phyloP scores from a whole-genome alignment of 2,329 filamentous ascomycete species.

The Colletotrichum sojae region DNA sequence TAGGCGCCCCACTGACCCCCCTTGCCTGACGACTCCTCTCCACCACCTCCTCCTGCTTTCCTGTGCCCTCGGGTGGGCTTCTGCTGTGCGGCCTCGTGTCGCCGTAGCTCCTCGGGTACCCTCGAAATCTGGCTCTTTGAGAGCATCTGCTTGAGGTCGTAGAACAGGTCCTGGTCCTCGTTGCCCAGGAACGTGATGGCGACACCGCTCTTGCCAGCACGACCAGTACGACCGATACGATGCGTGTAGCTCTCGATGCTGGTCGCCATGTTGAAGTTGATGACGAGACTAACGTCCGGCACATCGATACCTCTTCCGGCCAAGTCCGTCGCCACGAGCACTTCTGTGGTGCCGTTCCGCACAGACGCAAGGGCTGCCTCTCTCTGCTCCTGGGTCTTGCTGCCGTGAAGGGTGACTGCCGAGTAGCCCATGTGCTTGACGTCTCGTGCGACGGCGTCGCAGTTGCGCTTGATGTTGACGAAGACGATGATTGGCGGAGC shows the following conservation, averaged over 20 bases:
- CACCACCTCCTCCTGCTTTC: slow-evolving; percentile 44
- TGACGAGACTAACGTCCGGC: slow-evolving; percentile 89
- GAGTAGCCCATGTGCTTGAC: slow-evolving; percentile 95
- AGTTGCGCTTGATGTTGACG: slow-evolving; percentile 99
- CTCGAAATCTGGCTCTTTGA: slow-evolving; percentile 89
- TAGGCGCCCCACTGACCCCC: slow-evolving; percentile 37
- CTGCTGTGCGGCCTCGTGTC: slow-evolving; percentile 93
- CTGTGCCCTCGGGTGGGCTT: slow-evolving; percentile 64
- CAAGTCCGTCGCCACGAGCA: slow-evolving; percentile 95
- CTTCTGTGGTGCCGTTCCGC: slow-evolving; percentile 83
- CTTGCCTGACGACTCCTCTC: slow-evolving; percentile 35
- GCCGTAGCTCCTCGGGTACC: slow-evolving; percentile 90
- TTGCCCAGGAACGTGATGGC: slow-evolving; percentile 95
- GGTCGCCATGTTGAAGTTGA: slow-evolving; percentile 99
- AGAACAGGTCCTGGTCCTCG: slow-evolving; percentile 92
- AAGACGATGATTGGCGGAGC: slow-evolving; percentile 96
- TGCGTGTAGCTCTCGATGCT: slow-evolving; percentile 97
- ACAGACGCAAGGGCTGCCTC: slow-evolving; percentile 92
- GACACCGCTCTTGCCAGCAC: slow-evolving; percentile 96
- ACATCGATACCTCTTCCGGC: slow-evolving; percentile 99
- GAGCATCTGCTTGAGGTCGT: slow-evolving; percentile 96
- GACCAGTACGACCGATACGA: slow-evolving; percentile 95
- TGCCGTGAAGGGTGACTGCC: slow-evolving; percentile 91
- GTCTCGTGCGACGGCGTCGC: slow-evolving; percentile 92
- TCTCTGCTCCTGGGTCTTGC: slow-evolving; percentile 97